Conservation (phyloP, 306 rosid genomes). For the Quercus gilva region DNA sequence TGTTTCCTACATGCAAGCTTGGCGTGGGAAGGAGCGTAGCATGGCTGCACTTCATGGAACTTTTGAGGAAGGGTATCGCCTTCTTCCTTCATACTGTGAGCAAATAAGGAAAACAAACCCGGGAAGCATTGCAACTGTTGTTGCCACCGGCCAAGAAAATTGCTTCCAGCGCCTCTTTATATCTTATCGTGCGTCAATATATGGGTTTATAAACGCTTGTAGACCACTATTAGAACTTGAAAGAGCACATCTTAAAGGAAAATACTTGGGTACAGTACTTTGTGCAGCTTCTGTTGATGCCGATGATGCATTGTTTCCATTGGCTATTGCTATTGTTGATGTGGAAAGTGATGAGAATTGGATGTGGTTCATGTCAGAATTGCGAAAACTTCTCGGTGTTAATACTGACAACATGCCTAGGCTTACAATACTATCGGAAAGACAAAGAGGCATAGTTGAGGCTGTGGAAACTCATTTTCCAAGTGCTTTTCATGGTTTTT, state of each 20-base stretch:
- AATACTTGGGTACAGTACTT: constrained; percentile 77
- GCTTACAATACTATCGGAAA: constrained; percentile 85
- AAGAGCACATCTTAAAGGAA: constrained; percentile 88
- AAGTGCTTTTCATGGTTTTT: constrained; percentile 86
- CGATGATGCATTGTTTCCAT: constrained; percentile 80
- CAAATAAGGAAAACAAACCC: constrained; percentile 87
- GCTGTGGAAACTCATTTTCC: constrained; percentile 97
- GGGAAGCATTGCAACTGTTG: constrained; percentile 93
- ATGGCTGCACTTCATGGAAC: constrained; percentile 99
- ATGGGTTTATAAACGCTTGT: constrained; percentile 94
- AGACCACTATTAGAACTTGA: constrained; percentile 97
- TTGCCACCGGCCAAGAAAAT: constrained; percentile 90
- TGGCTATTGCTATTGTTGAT: constrained; percentile 92
- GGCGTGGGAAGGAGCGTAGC: constrained; percentile 99
- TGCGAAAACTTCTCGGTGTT: constrained; percentile 92
- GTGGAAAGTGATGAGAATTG: constrained; percentile 89
- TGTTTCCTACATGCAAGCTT: constrained; percentile 99
- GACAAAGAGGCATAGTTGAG: constrained; percentile 77
- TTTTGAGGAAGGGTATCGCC: constrained; percentile 88
- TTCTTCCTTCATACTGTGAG: constrained; percentile 94
- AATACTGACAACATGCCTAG: constrained; percentile 98
- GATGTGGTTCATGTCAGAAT: constrained; percentile 99
- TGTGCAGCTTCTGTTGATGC: constrained; percentile 97
- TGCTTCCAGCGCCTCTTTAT: constrained; percentile 84
- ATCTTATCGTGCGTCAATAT: constrained; percentile 86